Base-by-base conservation (phyloP, 1,284 basidiomycete genomes). In the Boletus semigastroideus region DNA sequence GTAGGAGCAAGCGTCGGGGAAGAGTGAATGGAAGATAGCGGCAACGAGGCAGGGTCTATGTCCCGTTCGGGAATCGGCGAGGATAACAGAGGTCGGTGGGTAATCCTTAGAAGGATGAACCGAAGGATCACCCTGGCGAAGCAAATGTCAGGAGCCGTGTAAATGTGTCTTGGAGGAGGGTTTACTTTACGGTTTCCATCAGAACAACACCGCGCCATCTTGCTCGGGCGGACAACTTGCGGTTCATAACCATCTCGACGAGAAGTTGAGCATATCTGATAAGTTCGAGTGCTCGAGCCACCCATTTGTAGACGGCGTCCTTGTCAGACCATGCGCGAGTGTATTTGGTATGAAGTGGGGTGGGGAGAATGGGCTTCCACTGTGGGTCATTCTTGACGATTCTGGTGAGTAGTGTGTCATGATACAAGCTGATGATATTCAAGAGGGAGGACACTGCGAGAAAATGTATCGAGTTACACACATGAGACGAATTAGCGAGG, bases 61-160 rank as follows among this genome's bases (percentile, higher is more conserved):
- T 94, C 91, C 48, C 92, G 82, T 67, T 93, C 89, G 16, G 93
- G 92, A 44, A 92, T 84, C 11, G 88, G 84, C 3, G 87, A 86
- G 9, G 79, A 78, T 12, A 94, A 69, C 25, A 92, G 65, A 5
- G 93, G 91, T 53, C 90, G 78, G 48, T 78, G 78, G 1, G 92
- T 94, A 54, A 88, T 78, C 48, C 78, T 76, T 34, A 96, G 68
- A 27, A 96, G 72, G 13, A 83, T 60, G 16, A 94, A 70, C 19
- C 90, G 86, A 44, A 95, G 78, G 25, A 83, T 58, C 16, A 83
- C 86, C 71, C 93, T 96, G 55, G 47, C 44, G 51, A 37, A 48
- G 28, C 28, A 36, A 22, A 52, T 33, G 38, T 62, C 27, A 56
- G 46, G 49, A 31, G 13, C 36, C 17, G 46, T 49, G n/a, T 36